Conservation (phyloP, 2,329 filamentous ascomycete genomes). For the Alternaria novae-zelandiae region DNA sequence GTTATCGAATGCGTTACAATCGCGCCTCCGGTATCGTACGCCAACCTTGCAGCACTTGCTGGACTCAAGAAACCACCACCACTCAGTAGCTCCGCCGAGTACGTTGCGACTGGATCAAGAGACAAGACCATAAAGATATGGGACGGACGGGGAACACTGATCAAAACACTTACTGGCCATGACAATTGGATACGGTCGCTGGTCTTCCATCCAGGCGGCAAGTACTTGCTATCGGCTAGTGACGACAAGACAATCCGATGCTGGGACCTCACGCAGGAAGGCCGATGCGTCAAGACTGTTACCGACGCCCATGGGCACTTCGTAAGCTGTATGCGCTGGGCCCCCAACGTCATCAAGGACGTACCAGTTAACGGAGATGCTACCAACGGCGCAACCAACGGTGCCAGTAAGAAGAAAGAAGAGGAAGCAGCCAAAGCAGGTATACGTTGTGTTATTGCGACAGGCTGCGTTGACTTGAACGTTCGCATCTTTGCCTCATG, state of each 20-base stretch:
- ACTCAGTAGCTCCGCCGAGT: constrained; percentile 78
- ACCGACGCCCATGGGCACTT: constrained; percentile 82
- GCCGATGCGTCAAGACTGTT: constrained; percentile 84
- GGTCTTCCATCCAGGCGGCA: constrained; percentile 89
- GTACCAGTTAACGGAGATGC: constrained; percentile 50
- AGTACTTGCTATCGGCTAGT: constrained; percentile 82
- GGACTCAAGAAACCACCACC: constrained; percentile 84
- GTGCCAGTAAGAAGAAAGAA: constrained; percentile 59
- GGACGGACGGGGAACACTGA: constrained; percentile 82
- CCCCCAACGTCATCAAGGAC: constrained; percentile 74
- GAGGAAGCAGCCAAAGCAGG: constrained; percentile 61
- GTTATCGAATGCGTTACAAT: constrained; percentile 85
- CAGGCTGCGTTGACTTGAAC: constrained; percentile 82
- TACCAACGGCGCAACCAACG: constrained; percentile 54
- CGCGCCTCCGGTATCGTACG: constrained; percentile 79
- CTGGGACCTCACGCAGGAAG: constrained; percentile 92
- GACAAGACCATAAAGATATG: constrained; percentile 92
- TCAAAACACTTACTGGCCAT: constrained; percentile 85
- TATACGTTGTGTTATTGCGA: constrained; percentile 85
- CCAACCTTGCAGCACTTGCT: constrained; percentile 76
- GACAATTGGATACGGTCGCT: constrained; percentile 92
- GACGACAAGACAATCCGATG: constrained; percentile 93
- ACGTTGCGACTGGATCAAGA: constrained; percentile 84
- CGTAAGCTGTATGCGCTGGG: constrained; percentile 86
- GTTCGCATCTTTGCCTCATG: constrained; percentile 76